phyloP scores from a whole-genome alignment of 73 alveolate genomes.

The Tetrahymena malaccensis region DNA sequence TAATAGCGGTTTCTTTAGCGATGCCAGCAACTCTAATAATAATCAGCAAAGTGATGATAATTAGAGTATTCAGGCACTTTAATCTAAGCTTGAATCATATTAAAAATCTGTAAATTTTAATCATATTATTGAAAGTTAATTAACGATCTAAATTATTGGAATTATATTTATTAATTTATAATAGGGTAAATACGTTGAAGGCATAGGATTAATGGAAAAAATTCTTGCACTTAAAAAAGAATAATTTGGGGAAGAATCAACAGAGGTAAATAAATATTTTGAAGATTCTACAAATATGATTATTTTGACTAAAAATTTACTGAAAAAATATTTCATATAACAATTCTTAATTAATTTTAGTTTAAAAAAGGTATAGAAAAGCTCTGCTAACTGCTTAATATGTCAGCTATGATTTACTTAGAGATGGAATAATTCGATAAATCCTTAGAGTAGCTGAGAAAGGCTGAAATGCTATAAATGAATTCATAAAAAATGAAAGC shows the following conservation, averaged over 20 bases:
- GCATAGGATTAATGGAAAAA: neutral
- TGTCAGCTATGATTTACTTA: neutral
- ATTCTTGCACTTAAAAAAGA: neutral
- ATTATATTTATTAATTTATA: neutral
- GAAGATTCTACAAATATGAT: neutral
- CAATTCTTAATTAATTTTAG: neutral
- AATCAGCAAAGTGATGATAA: neutral
- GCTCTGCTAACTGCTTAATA: neutral
- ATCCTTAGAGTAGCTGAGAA: neutral
- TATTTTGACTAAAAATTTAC: no score
- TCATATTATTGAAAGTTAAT: neutral
- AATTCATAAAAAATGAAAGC: conserved; percentile 30
- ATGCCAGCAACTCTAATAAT: neutral
- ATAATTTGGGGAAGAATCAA: neutral
- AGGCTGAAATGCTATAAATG: neutral
- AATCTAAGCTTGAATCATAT: neutral
- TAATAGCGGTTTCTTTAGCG: neutral
- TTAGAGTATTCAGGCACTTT: neutral
- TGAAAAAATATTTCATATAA: neutral
- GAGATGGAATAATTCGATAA: neutral
- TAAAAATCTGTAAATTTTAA: neutral
- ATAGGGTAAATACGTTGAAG: neutral
- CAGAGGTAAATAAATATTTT: neutral
- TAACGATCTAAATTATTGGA: neutral
- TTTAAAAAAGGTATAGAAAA: neutral